phyloP scores from a whole-genome alignment of 306 rosid species.

The Luffa acutangula region DNA sequence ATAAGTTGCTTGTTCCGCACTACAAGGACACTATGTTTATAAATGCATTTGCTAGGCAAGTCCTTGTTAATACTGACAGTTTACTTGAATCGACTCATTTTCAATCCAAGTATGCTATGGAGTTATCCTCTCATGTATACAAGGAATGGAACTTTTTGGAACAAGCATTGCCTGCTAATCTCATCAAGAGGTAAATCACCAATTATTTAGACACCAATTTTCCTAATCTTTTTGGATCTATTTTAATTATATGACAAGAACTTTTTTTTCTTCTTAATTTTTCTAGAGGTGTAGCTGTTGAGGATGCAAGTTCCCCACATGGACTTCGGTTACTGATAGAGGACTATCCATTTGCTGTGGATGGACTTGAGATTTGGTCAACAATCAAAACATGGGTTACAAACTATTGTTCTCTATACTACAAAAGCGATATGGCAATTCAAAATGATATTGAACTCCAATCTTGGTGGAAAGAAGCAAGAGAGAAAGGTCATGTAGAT shows the following conservation, averaged over 20 bases:
- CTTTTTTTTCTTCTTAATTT: not conserved
- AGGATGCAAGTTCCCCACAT: constrained; percentile 38
- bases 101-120: constrained; percentile 48
- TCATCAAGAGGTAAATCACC: constrained; percentile 49
- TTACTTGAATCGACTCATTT: constrained; percentile 49
- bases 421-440: constrained; percentile 23
- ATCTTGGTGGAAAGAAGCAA: constrained; percentile 66
- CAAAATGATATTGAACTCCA: constrained; percentile 40
- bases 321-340: constrained; percentile 49
- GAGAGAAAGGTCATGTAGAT: constrained; percentile 57
- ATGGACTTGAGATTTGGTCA: constrained; percentile 65
- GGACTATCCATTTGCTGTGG: constrained; percentile 76
- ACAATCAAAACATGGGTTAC: constrained; percentile 49
- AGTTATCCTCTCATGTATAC: constrained; percentile 50
- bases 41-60: constrained; percentile 54
- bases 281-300: constrained; percentile 55
- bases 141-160: constrained; percentile 67
- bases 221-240: too few species aligned
- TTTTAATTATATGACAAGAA: too few species aligned
- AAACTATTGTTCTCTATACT: constrained; percentile 53
- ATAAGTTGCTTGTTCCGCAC: constrained; percentile 69
- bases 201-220: too few species aligned
- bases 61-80: constrained; percentile 59
- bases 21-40: constrained; percentile 78
- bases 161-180: constrained; percentile 65